phyloP scores from a whole-genome alignment of 2,329 filamentous ascomycete genomes.

The Fusarium bactridioides region DNA sequence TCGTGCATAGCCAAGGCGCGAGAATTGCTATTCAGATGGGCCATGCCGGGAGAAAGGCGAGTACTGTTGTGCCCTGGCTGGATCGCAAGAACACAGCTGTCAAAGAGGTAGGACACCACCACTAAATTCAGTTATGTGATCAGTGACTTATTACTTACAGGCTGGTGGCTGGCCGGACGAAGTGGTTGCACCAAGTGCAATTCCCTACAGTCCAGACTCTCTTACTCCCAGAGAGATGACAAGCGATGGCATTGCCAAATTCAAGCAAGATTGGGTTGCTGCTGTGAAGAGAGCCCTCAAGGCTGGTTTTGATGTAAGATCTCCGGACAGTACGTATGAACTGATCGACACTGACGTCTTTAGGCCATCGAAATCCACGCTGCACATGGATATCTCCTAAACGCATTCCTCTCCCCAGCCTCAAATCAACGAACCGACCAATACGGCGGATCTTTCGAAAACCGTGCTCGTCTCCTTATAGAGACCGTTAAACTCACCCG shows the following conservation, averaged over 20 bases:
- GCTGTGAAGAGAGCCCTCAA: constrained; percentile 32
- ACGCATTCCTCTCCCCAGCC: constrained; percentile 57
- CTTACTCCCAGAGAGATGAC: constrained; percentile 35
- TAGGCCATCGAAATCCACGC: constrained; percentile 48
- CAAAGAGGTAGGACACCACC: constrained; percentile 23
- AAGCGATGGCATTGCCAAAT: constrained; percentile 33
- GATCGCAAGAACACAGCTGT: constrained; percentile 37
- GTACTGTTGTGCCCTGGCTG: constrained; percentile 43
- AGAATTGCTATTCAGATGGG: constrained; percentile 73
- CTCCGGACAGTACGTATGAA: not conserved
- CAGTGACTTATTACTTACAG: not conserved
- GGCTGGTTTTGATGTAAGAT: constrained; percentile 32
- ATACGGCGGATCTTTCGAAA: constrained; percentile 55
- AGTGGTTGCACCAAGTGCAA: constrained; percentile 32
- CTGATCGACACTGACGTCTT: not conserved
- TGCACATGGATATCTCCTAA: constrained; percentile 62
- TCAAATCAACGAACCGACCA: constrained; percentile 61
- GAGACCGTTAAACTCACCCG: constrained; percentile 51
- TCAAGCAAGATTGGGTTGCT: constrained; percentile 34
- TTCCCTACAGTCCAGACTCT: constrained; percentile 34
- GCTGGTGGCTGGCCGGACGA: constrained; percentile 40
- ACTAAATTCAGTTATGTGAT: too few relatives aligned
- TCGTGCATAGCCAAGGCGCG: constrained; percentile 66
- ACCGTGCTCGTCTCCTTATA: constrained; percentile 55
- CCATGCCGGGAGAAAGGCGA: constrained; percentile 71